These are phyloP conservation scores for Crepidotus variabilis DNA, from an alignment of 768 basidiomycete species.

Conservation along the genomic window DNA sequence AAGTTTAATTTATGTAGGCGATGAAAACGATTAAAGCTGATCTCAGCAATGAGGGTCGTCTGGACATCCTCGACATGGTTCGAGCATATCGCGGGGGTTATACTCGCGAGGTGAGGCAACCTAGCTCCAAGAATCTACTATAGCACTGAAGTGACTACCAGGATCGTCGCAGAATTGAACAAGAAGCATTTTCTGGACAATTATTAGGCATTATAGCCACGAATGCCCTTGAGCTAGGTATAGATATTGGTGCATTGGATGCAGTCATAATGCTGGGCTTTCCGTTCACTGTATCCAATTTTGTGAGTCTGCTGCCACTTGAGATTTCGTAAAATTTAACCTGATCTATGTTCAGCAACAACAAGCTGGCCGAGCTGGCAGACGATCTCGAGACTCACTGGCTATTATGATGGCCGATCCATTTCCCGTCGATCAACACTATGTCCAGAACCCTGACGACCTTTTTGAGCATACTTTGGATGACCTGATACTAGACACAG, in stretches of 20 bases:
- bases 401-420: slow-evolving; percentile 68
- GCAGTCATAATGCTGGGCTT: slow-evolving; percentile 89
- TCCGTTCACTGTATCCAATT: slow-evolving; percentile 74
- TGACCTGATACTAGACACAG: slow-evolving; percentile 67
- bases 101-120: slow-evolving; percentile 52
- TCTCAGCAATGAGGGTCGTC: slow-evolving; percentile 68
- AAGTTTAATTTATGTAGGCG: slow-evolving; percentile 36
- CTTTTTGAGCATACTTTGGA: slow-evolving; percentile 61
- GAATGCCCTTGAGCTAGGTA: slow-evolving; percentile 86
- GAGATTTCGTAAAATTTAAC: background rate
- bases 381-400: slow-evolving; percentile 75
- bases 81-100: slow-evolving; percentile 90
- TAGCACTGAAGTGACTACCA: slow-evolving; percentile 18
- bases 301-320: slow-evolving; percentile 42
- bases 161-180: slow-evolving; percentile 83
- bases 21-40: slow-evolving; percentile 76
- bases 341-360: slow-evolving; percentile 52
- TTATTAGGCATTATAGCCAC: slow-evolving; percentile 86
- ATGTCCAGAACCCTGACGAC: slow-evolving; percentile 62
- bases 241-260: slow-evolving; percentile 88
- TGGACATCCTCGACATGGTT: slow-evolving; percentile 71
- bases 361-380: slow-evolving; percentile 85
- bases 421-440: slow-evolving; percentile 73
- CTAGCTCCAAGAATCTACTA: background rate
- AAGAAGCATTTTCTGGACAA: slow-evolving; percentile 80